Conservation (phyloP, 441 rosid genomes). For the Croton setiger region DNA sequence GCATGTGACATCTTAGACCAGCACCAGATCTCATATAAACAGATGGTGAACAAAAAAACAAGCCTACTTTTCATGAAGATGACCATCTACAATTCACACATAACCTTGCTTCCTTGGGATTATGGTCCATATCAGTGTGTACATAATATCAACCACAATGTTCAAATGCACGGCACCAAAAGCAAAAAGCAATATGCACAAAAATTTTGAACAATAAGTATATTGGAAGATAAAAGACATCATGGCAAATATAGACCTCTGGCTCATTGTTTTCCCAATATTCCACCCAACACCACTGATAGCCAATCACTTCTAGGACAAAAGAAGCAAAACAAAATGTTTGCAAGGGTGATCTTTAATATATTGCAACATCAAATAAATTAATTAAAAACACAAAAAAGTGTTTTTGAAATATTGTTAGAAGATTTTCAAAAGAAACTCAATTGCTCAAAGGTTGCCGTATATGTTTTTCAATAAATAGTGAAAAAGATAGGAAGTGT, state of each 20-base stretch:
- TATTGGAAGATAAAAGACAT: background rate
- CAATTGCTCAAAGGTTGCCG: background rate
- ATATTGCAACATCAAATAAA: background rate
- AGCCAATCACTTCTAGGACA: slow-evolving; percentile 2
- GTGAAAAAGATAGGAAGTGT: background rate
- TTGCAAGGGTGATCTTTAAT: background rate
- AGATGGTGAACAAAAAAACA: background rate
- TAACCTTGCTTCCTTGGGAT: background rate
- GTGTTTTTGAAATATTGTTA: background rate
- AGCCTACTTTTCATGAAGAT: background rate
- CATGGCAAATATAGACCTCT: background rate
- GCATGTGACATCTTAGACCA: background rate
- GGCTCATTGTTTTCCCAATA: background rate
- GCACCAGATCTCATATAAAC: background rate
- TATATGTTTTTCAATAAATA: background rate
- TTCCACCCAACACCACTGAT: slow-evolving; percentile 3
- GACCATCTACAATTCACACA: background rate
- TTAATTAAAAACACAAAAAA: background rate
- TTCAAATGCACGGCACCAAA: background rate
- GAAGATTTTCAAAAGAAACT: background rate
- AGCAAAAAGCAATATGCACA: background rate
- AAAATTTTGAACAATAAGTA: background rate
- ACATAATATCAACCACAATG: background rate
- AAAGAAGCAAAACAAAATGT: background rate
- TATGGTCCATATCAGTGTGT: background rate